A percentile compares a stretch with the other conserved stretches of the same genome.
phyloP scores from a whole-genome alignment of 1,284 basidiomycete genomes.

The Trametes polyzona region DNA sequence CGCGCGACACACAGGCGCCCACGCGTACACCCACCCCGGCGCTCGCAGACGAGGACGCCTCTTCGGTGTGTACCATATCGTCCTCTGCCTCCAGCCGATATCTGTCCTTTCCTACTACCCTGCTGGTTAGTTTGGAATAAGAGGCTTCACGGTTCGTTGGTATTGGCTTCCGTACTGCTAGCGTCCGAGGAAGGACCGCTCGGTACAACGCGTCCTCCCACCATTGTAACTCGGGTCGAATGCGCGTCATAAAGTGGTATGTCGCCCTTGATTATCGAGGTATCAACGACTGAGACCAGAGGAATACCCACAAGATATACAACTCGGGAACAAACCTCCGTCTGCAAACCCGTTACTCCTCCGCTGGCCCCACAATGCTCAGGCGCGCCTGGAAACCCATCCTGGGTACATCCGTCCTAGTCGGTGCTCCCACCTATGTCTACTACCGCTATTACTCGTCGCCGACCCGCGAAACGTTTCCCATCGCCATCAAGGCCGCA shows the following conservation, averaged over 20 bases:
- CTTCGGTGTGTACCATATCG: not conserved
- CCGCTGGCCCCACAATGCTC: constrained; percentile 50
- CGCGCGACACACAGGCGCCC: not conserved
- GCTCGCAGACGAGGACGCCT: not conserved
- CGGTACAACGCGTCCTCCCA: too few relatives aligned
- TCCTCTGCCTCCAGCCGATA: not conserved
- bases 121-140: too few relatives aligned
- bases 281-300: not conserved
- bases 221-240: too few relatives aligned
- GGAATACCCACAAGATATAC: too few relatives aligned
- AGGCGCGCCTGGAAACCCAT: constrained; percentile 69
- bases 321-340: not conserved
- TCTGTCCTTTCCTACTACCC: not conserved
- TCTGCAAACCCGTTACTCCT: not conserved
- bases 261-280: too few relatives aligned
- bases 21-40: not conserved
- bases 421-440: constrained; percentile 55
- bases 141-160: too few relatives aligned
- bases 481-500: constrained; percentile 55
- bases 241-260: too few relatives aligned
- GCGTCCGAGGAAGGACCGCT: too few relatives aligned
- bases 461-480: constrained; percentile 48
- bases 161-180: too few relatives aligned
- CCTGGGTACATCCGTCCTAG: constrained; percentile 48
- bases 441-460: constrained; percentile 46